Conservation (phyloP, 306 rosid genomes). For the Cicer bijugum region DNA sequence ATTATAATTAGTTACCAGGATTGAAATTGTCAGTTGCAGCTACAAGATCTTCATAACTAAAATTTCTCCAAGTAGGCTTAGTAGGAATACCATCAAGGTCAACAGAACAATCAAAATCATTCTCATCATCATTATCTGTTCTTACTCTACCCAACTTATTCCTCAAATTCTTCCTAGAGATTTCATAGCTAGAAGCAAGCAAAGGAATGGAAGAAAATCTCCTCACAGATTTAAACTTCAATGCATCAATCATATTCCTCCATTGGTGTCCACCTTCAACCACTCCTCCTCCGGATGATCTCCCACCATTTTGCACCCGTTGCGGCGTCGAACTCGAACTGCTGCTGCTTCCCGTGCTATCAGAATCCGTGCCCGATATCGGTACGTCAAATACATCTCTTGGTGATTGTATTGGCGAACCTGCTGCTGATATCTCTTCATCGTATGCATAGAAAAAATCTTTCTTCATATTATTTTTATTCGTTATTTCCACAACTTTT, state of each 20-base stretch:
- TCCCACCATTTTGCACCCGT: not conserved
- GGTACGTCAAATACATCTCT: slow-evolving; percentile 72
- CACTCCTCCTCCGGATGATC: not conserved
- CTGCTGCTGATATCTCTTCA: slow-evolving; percentile 41
- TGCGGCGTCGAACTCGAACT: not conserved
- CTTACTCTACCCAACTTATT: slow-evolving; percentile 65
- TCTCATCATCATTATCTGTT: slow-evolving; percentile 11
- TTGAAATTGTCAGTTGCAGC: slow-evolving; percentile 74
- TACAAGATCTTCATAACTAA: slow-evolving; percentile 64
- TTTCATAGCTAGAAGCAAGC: slow-evolving; percentile 57
- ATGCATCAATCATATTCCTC: slow-evolving; percentile 65
- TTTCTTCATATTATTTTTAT: slow-evolving; percentile 3
- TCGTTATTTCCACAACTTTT: slow-evolving; percentile 25
- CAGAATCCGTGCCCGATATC: slow-evolving; percentile 56
- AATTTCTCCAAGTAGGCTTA: slow-evolving; percentile 88
- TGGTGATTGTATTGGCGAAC: slow-evolving; percentile 62
- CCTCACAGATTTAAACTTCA: slow-evolving; percentile 64
- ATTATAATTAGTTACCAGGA: slow-evolving; percentile 49
- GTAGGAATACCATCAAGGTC: slow-evolving; percentile 50
- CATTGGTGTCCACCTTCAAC: slow-evolving; percentile 48
- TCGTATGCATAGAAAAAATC: slow-evolving; percentile 2
- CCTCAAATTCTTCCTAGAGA: slow-evolving; percentile 53
- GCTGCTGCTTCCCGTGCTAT: slow-evolving; percentile 47
- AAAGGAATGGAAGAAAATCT: slow-evolving; percentile 64
- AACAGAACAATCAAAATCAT: slow-evolving; percentile 40